Evolutionary conservation across 306 rosid species (phyloP).

Genomic region (Inga laurina): DNA sequence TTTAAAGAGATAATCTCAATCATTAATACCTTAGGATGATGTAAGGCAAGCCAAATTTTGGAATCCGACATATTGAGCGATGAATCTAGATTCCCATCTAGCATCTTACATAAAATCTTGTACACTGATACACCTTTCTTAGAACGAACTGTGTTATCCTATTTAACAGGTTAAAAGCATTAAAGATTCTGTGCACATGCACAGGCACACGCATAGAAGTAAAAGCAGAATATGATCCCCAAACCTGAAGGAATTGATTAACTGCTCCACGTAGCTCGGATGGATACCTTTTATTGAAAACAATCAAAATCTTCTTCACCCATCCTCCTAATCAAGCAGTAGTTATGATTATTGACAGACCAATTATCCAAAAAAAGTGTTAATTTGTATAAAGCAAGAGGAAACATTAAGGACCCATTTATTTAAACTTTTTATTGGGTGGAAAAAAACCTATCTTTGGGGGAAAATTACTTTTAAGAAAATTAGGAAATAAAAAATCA

Average conservation of each 20-base stretch:
- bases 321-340: conserved; percentile 60
- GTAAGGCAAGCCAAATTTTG: conserved; percentile 77
- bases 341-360: neutral
- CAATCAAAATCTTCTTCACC: conserved; percentile 64
- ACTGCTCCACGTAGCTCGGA: conserved; percentile 76
- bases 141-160: conserved; percentile 56
- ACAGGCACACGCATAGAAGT: conserved; percentile 18
- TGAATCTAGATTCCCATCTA: conserved; percentile 65
- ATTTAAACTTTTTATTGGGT: neutral
- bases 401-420: neutral
- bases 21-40: conserved; percentile 77
- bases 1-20: neutral
- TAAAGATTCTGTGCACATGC: conserved; percentile 15
- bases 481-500: too few relatives aligned
- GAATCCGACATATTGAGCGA: conserved; percentile 58
- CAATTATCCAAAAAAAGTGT: neutral
- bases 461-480: neutral
- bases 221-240: conserved; percentile 19
- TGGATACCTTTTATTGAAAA: conserved; percentile 67
- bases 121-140: conserved; percentile 55
- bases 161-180: conserved; percentile 36
- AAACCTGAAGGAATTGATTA: conserved; percentile 72
- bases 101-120: conserved; percentile 59
- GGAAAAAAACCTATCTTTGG: neutral
- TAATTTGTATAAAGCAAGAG: neutral